Percentiles rank a stretch among this genome's conserved stretches.
phyloP scores from a whole-genome alignment of 805 yeast genomes.

The Schwanniomyces polymorphus region DNA sequence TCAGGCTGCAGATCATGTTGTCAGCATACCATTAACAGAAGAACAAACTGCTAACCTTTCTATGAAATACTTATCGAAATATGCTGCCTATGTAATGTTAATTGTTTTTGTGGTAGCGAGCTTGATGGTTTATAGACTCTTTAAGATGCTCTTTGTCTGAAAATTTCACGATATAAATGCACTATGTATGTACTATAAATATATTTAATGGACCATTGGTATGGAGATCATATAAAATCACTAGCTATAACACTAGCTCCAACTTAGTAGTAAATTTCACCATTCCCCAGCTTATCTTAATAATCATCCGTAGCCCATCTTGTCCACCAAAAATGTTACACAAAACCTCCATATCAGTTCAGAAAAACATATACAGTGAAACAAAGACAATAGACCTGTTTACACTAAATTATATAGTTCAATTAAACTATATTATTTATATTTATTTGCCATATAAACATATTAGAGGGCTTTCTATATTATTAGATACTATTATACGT shows the following conservation, averaged over 20 bases:
- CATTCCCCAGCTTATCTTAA: background rate
- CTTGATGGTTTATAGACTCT: slow-evolving; percentile 28
- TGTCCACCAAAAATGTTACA: background rate
- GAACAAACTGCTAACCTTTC: slow-evolving; percentile 23
- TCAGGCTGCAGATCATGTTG: slow-evolving; percentile 43
- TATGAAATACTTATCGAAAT: slow-evolving; percentile 21
- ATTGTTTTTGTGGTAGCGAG: slow-evolving; percentile 23
- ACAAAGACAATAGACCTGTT: background rate
- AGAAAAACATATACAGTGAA: background rate
- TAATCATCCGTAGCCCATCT: background rate
- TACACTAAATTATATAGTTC: background rate
- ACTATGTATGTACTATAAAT: background rate
- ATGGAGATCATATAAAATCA: background rate
- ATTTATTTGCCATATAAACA: background rate
- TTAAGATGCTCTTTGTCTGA: slow-evolving; percentile 15
- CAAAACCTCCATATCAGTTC: background rate
- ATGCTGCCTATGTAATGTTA: slow-evolving; percentile 20
- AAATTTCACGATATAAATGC: background rate
- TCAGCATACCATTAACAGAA: slow-evolving; percentile 40
- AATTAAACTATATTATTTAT: background rate
- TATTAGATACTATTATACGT: background rate
- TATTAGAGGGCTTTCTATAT: background rate
- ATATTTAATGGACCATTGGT: background rate
- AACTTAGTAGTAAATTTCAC: too few relatives aligned
- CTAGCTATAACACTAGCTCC: background rate